Evolutionary conservation across 2,329 filamentous ascomycete genomes (phyloP).

Genomic region (Berkeleyomyces basicola): DNA sequence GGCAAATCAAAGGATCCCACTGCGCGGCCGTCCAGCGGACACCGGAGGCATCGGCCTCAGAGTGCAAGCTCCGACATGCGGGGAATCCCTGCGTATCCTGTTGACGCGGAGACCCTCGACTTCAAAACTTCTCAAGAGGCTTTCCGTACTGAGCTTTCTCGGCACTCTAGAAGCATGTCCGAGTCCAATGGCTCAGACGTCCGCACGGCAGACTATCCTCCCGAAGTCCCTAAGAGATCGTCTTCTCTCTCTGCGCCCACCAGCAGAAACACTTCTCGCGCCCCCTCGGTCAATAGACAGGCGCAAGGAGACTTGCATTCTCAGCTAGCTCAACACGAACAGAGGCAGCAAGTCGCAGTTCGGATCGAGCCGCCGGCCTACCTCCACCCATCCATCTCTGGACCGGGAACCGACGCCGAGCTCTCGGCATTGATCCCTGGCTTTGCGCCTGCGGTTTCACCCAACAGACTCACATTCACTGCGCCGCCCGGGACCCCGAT

Average conservation of each 20-base stretch:
- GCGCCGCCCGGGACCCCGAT: neutral
- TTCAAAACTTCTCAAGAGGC: neutral
- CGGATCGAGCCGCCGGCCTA: constrained; percentile 18
- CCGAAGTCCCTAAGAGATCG: constrained; percentile 36
- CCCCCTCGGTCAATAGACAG: constrained; percentile 38
- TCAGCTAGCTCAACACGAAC: neutral
- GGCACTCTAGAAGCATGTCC: constrained; percentile 28
- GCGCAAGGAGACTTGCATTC: constrained; percentile 31
- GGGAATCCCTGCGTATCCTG: neutral
- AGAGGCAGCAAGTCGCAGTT: constrained; percentile 10
- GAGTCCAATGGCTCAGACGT: constrained; percentile 34
- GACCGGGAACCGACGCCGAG: neutral
- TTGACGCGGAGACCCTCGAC: constrained; percentile 18
- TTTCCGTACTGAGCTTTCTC: constrained; percentile 10
- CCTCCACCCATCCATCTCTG: constrained; percentile 15
- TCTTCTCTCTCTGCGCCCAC: constrained; percentile 48
- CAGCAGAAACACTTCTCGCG: constrained; percentile 38
- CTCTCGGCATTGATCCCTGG: constrained; percentile 4
- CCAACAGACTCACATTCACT: neutral
- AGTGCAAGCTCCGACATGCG: constrained; percentile 20
- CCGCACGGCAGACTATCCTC: constrained; percentile 44
- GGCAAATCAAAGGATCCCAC: constrained; percentile 35
- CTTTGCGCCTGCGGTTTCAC: constrained; percentile 5
- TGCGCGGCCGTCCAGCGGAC: constrained; percentile 44
- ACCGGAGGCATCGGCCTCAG: constrained; percentile 34